Percentiles rank a stretch among this genome's conserved stretches.
phyloP scores from a whole-genome alignment of 352 stramenopile genomes.

The Globisporangium middletonii region DNA sequence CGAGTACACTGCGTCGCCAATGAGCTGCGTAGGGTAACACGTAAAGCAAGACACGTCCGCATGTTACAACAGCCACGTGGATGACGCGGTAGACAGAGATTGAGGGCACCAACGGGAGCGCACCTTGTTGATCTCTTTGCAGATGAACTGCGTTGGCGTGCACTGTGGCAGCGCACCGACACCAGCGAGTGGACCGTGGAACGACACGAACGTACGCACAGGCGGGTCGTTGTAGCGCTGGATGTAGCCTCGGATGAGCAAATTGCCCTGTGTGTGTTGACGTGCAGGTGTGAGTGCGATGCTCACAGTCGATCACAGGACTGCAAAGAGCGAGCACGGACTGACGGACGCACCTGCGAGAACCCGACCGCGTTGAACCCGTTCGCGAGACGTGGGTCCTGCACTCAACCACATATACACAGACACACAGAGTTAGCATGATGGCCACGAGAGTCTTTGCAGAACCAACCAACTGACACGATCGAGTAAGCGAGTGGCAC shows the following conservation, averaged over 20 bases:
- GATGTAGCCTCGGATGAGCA: constrained; percentile 93
- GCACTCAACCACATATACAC: background rate
- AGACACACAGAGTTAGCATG: background rate
- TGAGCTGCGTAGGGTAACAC: constrained; percentile 40
- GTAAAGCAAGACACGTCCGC: too few species aligned
- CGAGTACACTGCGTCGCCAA: constrained; percentile 83
- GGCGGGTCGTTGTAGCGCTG: constrained; percentile 90
- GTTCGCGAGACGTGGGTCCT: constrained; percentile 73
- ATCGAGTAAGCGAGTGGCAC: constrained; percentile 18
- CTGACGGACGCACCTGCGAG: constrained; percentile 60
- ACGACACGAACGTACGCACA: constrained; percentile 87
- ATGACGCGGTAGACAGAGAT: too few species aligned
- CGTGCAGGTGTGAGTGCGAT: background rate
- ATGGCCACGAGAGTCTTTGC: background rate
- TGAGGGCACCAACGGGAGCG: background rate
- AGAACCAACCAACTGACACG: background rate
- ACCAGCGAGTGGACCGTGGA: constrained; percentile 90
- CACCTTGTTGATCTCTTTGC: constrained; percentile 78
- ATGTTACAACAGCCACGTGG: too few species aligned
- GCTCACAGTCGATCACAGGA: too few species aligned
- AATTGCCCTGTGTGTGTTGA: constrained; percentile 56
- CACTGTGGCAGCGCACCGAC: constrained; percentile 88
- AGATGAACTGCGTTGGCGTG: constrained; percentile 77
- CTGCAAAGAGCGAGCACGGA: too few species aligned
- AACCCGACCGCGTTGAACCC: constrained; percentile 94